Conservation (phyloP, 352 stramenopile genomes). For the Globisporangium heterothallicum region DNA sequence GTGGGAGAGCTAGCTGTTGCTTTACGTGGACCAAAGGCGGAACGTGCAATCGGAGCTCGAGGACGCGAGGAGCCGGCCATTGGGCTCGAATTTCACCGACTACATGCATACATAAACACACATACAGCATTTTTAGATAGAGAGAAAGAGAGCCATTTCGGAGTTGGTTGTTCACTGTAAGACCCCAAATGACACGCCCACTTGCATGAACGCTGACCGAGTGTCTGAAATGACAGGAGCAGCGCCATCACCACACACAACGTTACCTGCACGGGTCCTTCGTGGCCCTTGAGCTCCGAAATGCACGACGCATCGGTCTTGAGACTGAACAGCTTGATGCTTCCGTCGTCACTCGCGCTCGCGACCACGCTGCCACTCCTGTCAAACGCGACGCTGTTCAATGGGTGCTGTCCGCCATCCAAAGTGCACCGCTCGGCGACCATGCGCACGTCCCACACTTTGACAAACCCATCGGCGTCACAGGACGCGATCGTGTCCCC, state of each 20-base stretch:
- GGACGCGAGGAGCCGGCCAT: slow-evolving; percentile 85
- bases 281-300: slow-evolving; percentile 86
- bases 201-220: too few relatives aligned
- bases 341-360: slow-evolving; percentile 87
- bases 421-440: slow-evolving; percentile 87
- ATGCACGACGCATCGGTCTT: slow-evolving; percentile 59
- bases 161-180: too few relatives aligned
- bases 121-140: slow-evolving; percentile 3
- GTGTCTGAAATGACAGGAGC: too few relatives aligned
- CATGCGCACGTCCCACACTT: slow-evolving; percentile 95
- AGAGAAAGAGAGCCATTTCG: too few relatives aligned
- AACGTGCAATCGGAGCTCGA: slow-evolving; percentile 92
- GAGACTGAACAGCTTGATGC: slow-evolving; percentile 87
- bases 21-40: slow-evolving; percentile 77
- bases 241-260: slow-evolving; percentile 16
- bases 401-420: slow-evolving; percentile 80
- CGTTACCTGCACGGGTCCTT: slow-evolving; percentile 90
- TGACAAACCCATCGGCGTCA: slow-evolving; percentile 92
- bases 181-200: too few relatives aligned
- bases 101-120: slow-evolving; percentile 19
- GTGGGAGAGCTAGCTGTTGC: background rate
- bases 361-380: slow-evolving; percentile 80
- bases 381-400: slow-evolving; percentile 91
- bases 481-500: slow-evolving; percentile 90
- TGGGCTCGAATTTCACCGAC: slow-evolving; percentile 88